Evolutionary conservation across 176 grass and related monocot genomes (phyloP), one percentile per base, ranked within the genome.

Genomic region (Aegilops sharonensis): DNA sequence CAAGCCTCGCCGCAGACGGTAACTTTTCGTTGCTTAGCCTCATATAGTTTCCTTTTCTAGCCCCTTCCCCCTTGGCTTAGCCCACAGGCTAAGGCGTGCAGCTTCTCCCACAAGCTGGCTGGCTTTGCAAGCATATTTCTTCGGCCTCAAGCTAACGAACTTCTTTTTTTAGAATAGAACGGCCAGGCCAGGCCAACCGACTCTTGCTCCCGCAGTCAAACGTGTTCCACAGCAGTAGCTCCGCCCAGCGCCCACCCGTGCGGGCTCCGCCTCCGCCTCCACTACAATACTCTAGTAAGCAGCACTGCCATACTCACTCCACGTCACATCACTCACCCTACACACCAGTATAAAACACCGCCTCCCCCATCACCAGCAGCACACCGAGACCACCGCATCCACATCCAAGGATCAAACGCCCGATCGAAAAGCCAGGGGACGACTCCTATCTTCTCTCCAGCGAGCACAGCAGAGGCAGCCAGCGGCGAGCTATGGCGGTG

Each of bases 401-500:
- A 12, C 45, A 76, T 36, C 69, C 18, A 52, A 30, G 2, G 7
- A 76, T 24, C 30, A 27, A 27, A 29, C 68, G 15, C 15, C 18
- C 9, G 23, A 27, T 23, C 35, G 21, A 40, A 1, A 23, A 20
- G 12, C 0, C 3, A 74, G 34, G 35, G 31, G 37, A 8, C 37
- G 37, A 7, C 37, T 39, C 37, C 3, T 27, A 27, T 27, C 32
- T 45, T 61, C 13, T 64, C 64, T 74, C 43, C 50, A 56, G 32
- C 29, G 10, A 68, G 7, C 36, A 4, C 11, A 18, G 43, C 27
- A 42, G 37, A 18, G n/a, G 5, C 37, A 73, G 42, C 25, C 0
- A 57, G 18, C 0, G 5, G 42, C 61, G 6, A 92, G 34, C 36
- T 4, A 92, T 92, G 91, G 91, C 85, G 0, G 91, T 92, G 30